Conservation (phyloP, 352 stramenopile genomes). For the Achlya hypogyna region DNA sequence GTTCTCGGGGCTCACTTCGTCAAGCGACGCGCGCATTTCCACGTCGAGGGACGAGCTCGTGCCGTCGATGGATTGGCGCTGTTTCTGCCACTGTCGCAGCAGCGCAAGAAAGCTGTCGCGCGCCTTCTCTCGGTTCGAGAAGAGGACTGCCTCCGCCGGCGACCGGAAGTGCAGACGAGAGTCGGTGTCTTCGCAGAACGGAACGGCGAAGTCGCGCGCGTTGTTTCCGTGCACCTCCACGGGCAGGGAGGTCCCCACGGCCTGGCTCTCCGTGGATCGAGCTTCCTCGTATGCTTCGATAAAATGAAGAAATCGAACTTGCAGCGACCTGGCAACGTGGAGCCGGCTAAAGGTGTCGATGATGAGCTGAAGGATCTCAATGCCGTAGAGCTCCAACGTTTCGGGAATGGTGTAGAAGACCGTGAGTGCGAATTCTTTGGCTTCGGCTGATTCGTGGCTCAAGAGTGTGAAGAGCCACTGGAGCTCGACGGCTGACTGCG, state of each 20-base stretch:
- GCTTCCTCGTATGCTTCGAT: constrained; percentile 7
- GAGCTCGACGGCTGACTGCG: constrained; percentile 4
- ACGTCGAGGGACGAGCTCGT: constrained; percentile 9
- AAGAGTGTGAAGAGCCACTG: constrained; percentile 18
- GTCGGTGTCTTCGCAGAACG: constrained; percentile 59
- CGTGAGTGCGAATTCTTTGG: constrained; percentile 7
- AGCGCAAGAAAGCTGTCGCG: constrained; percentile 49
- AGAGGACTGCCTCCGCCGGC: constrained; percentile 38
- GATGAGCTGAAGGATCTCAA: constrained; percentile 43
- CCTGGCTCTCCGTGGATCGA: constrained; percentile 4
- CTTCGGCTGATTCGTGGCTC: not conserved
- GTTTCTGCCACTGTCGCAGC: constrained; percentile 47
- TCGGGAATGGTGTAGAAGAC: constrained; percentile 7
- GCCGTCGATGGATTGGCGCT: constrained; percentile 42
- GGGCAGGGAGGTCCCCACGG: not conserved
- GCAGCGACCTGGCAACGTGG: not conserved
- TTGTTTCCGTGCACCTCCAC: constrained; percentile 12
- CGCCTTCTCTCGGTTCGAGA: constrained; percentile 58
- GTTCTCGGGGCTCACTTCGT: constrained; percentile 41
- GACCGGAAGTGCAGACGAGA: constrained; percentile 58
- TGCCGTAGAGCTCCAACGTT: constrained; percentile 23
- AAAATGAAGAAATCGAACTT: constrained; percentile 1
- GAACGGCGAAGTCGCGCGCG: constrained; percentile 43
- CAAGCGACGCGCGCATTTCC: constrained; percentile 29
- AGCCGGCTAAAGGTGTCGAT: constrained; percentile 21